phyloP scores from a whole-genome alignment of 2,329 filamentous ascomycete species.

The Didymella arachidicola region DNA sequence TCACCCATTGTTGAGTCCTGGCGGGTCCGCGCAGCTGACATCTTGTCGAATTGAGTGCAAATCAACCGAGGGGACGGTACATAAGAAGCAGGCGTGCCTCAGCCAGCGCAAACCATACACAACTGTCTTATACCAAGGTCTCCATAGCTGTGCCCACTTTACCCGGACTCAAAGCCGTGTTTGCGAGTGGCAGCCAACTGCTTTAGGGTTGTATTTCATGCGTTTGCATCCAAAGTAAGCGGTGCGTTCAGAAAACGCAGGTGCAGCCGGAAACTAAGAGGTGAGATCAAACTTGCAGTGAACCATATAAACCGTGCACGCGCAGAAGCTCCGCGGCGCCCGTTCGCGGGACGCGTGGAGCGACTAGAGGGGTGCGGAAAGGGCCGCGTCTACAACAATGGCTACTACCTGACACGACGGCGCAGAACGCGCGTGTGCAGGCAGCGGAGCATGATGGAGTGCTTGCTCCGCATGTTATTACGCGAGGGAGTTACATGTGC shows the following conservation, averaged over 20 bases:
- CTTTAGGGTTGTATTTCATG: slow-evolving; percentile 33
- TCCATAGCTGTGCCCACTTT: slow-evolving; percentile 11
- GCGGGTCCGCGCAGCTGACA: slow-evolving; percentile 29
- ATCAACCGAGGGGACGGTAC: slow-evolving; percentile 13
- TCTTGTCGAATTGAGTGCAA: slow-evolving; percentile 13
- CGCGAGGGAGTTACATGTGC: neutral
- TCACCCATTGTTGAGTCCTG: slow-evolving; percentile 29
- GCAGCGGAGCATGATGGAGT: neutral
- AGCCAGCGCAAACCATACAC: slow-evolving; percentile 14
- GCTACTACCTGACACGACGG: slow-evolving; percentile 30
- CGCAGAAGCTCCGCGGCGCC: slow-evolving; percentile 13
- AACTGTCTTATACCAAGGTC: slow-evolving; percentile 10
- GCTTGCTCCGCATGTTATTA: neutral
- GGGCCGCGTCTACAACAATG: slow-evolving; percentile 26
- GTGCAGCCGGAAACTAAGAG: slow-evolving; percentile 32
- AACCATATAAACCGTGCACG: slow-evolving; percentile 18
- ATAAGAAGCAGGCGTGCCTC: slow-evolving; percentile 19
- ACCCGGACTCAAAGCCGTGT: slow-evolving; percentile 4
- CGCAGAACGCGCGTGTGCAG: slow-evolving; percentile 5
- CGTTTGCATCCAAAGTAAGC: slow-evolving; percentile 17
- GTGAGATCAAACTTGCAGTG: slow-evolving; percentile 31
- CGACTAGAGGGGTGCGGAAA: slow-evolving; percentile 25
- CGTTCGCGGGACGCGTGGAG: slow-evolving; percentile 2
- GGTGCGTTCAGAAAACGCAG: slow-evolving; percentile 20
- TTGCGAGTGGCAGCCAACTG: slow-evolving; percentile 21